Evolutionary conservation across 2,329 filamentous ascomycete species (phyloP).

Genomic region (Didymella exigua): DNA sequence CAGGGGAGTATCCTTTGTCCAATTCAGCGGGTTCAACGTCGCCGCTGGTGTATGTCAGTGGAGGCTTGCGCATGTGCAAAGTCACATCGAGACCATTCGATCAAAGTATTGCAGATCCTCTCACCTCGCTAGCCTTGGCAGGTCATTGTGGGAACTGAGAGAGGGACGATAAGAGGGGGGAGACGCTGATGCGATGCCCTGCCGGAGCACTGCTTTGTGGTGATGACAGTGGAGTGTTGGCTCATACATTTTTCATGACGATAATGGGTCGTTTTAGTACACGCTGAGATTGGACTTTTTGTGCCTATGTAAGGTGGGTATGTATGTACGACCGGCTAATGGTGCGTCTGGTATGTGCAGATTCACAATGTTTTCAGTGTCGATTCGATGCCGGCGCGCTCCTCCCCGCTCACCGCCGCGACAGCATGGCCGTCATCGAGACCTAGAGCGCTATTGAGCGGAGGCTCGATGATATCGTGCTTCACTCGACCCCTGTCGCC

Average conservation of each 20-base stretch:
- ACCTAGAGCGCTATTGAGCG: not conserved
- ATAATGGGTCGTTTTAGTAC: not conserved
- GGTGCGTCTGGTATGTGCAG: no score
- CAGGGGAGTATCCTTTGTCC: no score
- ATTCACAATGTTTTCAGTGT: not conserved
- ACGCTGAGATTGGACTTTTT: not conserved
- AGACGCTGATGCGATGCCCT: constrained; percentile 1
- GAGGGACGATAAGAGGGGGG: not conserved
- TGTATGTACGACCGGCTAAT: not conserved
- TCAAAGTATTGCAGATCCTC: not conserved
- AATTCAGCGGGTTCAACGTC: no score
- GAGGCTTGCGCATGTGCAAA: no score
- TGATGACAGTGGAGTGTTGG: constrained; percentile 3
- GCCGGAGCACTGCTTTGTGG: constrained; percentile 6
- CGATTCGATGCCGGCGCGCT: not conserved
- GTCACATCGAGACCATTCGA: not conserved
- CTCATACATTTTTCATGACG: not conserved
- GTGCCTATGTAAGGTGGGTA: not conserved
- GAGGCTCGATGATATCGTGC: not conserved
- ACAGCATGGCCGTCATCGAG: constrained; percentile 12
- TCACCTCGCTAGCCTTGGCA: not conserved
- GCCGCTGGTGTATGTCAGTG: no score
- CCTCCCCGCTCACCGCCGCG: not conserved
- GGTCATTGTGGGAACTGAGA: not conserved
- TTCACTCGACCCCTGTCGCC: constrained; percentile 34